phyloP scores from a whole-genome alignment of 2,329 filamentous ascomycete species.

The Lomentospora prolificans region DNA sequence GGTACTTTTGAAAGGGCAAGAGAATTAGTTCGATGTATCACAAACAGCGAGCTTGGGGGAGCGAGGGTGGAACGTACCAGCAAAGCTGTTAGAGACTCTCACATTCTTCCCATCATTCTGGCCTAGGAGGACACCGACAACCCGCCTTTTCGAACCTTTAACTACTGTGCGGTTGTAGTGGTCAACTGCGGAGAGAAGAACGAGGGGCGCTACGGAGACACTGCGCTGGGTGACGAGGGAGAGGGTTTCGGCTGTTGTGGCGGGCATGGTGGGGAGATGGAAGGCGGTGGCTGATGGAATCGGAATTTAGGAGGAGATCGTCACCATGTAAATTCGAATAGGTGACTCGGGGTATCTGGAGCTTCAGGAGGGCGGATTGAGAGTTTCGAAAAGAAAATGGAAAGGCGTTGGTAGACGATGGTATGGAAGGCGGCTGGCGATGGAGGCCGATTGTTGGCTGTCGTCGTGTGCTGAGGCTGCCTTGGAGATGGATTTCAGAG shows the following conservation, averaged over 20 bases:
- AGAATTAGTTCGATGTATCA: conserved; percentile 9
- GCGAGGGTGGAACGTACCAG: conserved; percentile 47
- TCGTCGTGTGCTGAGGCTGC: conserved; percentile 17
- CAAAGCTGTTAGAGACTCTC: conserved; percentile 97
- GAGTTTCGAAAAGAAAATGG: background rate
- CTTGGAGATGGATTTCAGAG: conserved; percentile 12
- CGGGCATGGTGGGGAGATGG: conserved; percentile 59
- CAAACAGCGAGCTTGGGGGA: conserved; percentile 6
- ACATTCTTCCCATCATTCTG: conserved; percentile 96
- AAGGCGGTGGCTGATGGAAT: background rate
- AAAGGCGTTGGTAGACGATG: background rate
- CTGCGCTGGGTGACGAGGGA: conserved; percentile 78
- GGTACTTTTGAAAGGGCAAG: conserved; percentile 56
- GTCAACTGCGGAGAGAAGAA: conserved; percentile 95
- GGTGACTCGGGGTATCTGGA: background rate
- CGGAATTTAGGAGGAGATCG: conserved; percentile 8
- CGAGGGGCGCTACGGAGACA: conserved; percentile 94
- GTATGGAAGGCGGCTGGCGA: conserved; percentile 3
- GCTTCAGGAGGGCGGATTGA: background rate
- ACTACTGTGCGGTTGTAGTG: conserved; percentile 90
- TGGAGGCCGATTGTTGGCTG: conserved; percentile 14
- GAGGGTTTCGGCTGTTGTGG: conserved; percentile 92
- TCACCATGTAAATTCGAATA: background rate
- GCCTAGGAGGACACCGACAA: conserved; percentile 87
- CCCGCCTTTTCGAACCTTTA: conserved; percentile 76